These are phyloP conservation scores for Kodamaea suecica DNA, from an alignment of 1,139 yeast genomes.

Conservation along the genomic window DNA sequence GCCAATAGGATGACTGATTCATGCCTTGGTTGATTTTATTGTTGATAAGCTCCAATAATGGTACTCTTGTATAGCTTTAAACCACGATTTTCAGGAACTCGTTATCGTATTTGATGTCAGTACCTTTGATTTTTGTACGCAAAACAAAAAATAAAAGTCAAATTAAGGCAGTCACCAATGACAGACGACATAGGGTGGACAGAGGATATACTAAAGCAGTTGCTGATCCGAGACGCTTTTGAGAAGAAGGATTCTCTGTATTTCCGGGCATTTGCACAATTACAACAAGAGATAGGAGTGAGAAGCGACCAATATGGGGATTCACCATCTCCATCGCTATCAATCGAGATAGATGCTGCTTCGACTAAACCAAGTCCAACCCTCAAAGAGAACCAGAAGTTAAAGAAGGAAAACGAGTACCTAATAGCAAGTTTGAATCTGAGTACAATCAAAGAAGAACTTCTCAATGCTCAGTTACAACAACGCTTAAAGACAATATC, in stretches of 20 bases:
- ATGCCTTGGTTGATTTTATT: too few species aligned
- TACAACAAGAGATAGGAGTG: constrained; percentile 18
- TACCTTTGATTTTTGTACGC: too few species aligned
- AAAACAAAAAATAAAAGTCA: too few species aligned
- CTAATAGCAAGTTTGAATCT: constrained; percentile 26
- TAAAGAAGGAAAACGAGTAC: constrained; percentile 14
- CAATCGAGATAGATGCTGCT: constrained; percentile 12
- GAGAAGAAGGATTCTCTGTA: constrained; percentile 34
- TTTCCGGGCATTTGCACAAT: constrained; percentile 32
- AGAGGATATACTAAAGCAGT: constrained; percentile 5
- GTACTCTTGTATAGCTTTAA: too few species aligned
- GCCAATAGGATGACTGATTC: not conserved
- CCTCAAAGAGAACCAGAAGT: constrained; percentile 5
- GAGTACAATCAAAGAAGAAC: constrained; percentile 24
- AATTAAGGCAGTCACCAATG: not conserved
- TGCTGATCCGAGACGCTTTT: constrained; percentile 26
- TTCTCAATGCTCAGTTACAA: constrained; percentile 17
- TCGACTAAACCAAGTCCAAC: not conserved
- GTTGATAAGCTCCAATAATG: too few species aligned
- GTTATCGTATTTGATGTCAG: too few species aligned
- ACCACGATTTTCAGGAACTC: too few species aligned
- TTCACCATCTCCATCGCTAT: constrained; percentile 17
- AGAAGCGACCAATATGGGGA: constrained; percentile 5
- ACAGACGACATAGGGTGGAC: constrained; percentile 3
- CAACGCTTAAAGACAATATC: constrained; percentile 15